Percentiles rank a stretch among this genome's conserved stretches.
Conservation (phyloP, 1,284 basidiomycete genomes). For the Microbotryum silenes-acaulis region DNA sequence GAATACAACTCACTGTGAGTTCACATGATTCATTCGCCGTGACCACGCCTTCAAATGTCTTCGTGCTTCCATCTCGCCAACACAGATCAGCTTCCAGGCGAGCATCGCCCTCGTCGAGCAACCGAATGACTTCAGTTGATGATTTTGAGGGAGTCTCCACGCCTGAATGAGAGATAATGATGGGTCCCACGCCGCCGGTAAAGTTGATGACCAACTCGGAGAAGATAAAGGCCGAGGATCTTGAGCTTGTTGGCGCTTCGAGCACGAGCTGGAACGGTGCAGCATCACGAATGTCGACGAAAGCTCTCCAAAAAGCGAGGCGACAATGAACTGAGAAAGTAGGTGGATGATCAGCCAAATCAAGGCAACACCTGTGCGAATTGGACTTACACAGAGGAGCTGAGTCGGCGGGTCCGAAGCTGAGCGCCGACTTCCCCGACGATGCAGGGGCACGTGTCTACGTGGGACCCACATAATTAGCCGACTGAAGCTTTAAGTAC, state of each 20-base stretch:
- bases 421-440: conserved; percentile 49
- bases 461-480: background rate
- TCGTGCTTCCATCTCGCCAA: conserved; percentile 51
- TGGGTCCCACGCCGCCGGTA: conserved; percentile 45
- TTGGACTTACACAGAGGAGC: conserved; percentile 54
- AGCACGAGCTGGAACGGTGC: conserved; percentile 65
- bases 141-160: conserved; percentile 12
- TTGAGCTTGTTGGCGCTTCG: conserved; percentile 46
- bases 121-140: conserved; percentile 5
- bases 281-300: conserved; percentile 54
- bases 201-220: conserved; percentile 53
- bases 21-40: conserved; percentile 21
- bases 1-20: conserved; percentile 3
- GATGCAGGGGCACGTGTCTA: conserved; percentile 55
- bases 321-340: conserved; percentile 52
- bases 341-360: background rate
- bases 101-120: conserved; percentile 47
- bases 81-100: conserved; percentile 44
- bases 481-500: background rate
- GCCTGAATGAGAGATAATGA: conserved; percentile 48
- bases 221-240: conserved; percentile 54
- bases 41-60: conserved; percentile 55
- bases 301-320: conserved; percentile 60
- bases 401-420: conserved; percentile 56
- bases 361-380: conserved; percentile 10